Percentiles rank a stretch among this genome's conserved stretches.
These are phyloP conservation scores for Pseudogymnoascus sp. DNA, from an alignment of 2,329 filamentous ascomycete genomes.

Conservation along the genomic window DNA sequence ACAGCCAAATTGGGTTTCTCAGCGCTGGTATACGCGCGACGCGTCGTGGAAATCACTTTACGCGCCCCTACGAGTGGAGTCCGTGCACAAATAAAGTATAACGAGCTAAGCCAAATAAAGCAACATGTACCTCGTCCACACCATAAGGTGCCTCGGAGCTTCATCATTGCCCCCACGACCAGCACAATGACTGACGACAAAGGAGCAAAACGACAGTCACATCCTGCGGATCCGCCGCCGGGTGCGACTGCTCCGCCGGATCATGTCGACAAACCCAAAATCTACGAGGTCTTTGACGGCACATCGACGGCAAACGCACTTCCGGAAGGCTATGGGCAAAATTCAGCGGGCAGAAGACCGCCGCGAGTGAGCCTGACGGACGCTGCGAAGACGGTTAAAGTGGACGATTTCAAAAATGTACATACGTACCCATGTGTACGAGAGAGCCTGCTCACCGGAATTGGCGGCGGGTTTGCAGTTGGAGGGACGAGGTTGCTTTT, in stretches of 20 bases:
- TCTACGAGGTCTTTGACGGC: slow-evolving; percentile 34
- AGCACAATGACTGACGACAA: background rate
- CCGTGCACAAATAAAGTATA: slow-evolving; percentile 9
- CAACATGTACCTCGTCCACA: slow-evolving; percentile 10
- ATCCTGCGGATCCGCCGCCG: slow-evolving; percentile 29
- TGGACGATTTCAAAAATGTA: slow-evolving; percentile 60
- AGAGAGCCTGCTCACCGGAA: slow-evolving; percentile 73
- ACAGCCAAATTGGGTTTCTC: slow-evolving; percentile 6
- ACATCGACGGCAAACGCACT: slow-evolving; percentile 26
- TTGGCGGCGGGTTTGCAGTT: slow-evolving; percentile 66
- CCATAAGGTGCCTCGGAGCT: slow-evolving; percentile 11
- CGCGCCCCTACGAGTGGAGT: background rate
- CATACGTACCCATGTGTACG: slow-evolving; percentile 77
- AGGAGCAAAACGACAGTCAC: slow-evolving; percentile 14
- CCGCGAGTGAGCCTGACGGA: slow-evolving; percentile 40
- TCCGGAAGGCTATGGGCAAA: slow-evolving; percentile 28
- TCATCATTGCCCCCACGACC: slow-evolving; percentile 10
- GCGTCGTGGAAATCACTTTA: slow-evolving; percentile 11
- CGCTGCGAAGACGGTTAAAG: slow-evolving; percentile 57
- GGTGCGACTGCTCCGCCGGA: slow-evolving; percentile 30
- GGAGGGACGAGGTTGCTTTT: slow-evolving; percentile 67
- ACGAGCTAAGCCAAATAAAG: slow-evolving; percentile 1
- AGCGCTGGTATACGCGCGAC: background rate
- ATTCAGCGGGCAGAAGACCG: slow-evolving; percentile 25
- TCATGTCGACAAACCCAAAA: slow-evolving; percentile 30